Base-by-base conservation (phyloP, 805 yeast genomes). In the Brettanomyces sp. region DNA sequence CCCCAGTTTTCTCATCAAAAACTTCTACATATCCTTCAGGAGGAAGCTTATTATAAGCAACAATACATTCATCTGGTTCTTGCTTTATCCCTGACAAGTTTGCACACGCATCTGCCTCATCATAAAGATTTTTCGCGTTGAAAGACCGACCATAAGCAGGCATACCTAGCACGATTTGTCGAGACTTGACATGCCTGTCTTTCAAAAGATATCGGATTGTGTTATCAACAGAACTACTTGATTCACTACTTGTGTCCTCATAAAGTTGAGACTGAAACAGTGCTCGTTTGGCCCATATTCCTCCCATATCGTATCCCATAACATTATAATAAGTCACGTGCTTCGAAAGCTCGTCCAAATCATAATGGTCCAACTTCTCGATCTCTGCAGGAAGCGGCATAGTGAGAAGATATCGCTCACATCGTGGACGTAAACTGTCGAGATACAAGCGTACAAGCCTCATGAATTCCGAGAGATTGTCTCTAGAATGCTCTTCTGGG, bases 291-390 rank as follows among this genome's bases (percentile, higher is more conserved):
- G 86, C 79, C 95, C 95, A 87, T 7, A 75, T 69, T 0, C 97
- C 98, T 1, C 80, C 66, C 54, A 81, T 85, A 60, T 93, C 98
- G 61, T 93, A 91, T 18, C 93, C 79, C 98, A 91, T 91, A 48
- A 93, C 60, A 59, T 91, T 90, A 84, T 90, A 89, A 52, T 78
- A 77, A 18, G 78, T 67, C 14, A 93, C 57, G 52, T 72, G 70
- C 23, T 59, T 56, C 52, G 82, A 82, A 74, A 91, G 72, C n/a
- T 70, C 72, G 1, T 50, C 43, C 1, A 89, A 55, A 4, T 73
- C 62, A 44, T 82, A 66, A 5, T 60, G 50, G 24, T 37, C 36
- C 21, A 80, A 57, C 45, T 73, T 70, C 4, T 73, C 76, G 0
- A 60, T 54, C 8, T 79, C 77, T 0, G 82, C 85, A 1, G 98